Evolutionary conservation across 768 basidiomycete species (phyloP), one percentile per base, ranked within the genome.

Genomic region (Tricholoma sp.): DNA sequence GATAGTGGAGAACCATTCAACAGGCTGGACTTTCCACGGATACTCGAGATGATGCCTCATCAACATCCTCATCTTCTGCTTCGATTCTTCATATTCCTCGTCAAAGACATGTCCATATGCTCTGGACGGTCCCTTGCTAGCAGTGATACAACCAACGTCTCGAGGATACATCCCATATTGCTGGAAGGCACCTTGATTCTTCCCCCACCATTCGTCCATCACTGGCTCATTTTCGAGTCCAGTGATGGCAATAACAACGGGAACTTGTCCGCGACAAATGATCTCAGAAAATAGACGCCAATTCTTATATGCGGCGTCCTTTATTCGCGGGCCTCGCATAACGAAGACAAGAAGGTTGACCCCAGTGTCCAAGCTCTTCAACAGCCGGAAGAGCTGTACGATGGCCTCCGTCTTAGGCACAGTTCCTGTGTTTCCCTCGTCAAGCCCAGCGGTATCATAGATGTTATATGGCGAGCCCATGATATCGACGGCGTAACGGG

Each of bases 271-370:
- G 32, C 64, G 66, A 54, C 75, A 77, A 16, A 79, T 70, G 11
- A 73, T 67, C 6, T 74, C 67, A 53, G 57, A 12, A 64, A 64
- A 66, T 70, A 79, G 55, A 71, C 65, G 64, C 66, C 76, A 79
- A 50, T 77, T 79, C 39, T 69, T 67, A 31, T 69, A 63, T 31
- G 70, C 56, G 2, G 69, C 61, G 18, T 69, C 66, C 47, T 64
- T 66, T 52, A 76, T 66, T 55, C 74, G 65, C 10, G 76, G 70
- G 11, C 69, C 74, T 4, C 72, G 71, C 60, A 76, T 71, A 43
- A 70, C 69, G 61, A 71, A 79, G 6, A 78, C 59, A 32, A 79
- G 72, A 31, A 79, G 67, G 64, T 67, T 70, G 54, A 79, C 59
- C 14, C 77, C 74, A 9, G 63, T 65, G 1, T 69, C 56, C n/a